Evolutionary conservation across 257 asterid species (phyloP).

Genomic region (Nicotiana otophora): DNA sequence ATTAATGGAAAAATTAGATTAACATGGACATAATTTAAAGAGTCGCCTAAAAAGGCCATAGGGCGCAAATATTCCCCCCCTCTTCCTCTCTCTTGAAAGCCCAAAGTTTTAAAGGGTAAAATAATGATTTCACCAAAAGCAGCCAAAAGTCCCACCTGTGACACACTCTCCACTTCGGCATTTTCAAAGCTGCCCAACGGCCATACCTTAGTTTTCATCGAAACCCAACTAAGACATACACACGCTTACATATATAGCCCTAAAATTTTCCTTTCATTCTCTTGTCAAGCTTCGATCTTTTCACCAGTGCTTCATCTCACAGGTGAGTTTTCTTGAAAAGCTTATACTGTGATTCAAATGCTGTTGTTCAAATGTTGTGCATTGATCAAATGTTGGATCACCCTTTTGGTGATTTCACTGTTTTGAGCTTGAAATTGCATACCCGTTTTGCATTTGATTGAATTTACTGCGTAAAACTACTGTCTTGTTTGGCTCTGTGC

Average conservation of each 20-base stretch:
- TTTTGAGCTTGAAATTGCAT: neutral
- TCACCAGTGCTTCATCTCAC: neutral
- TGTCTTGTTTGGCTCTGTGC: neutral
- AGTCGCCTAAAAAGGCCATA: too few relatives aligned
- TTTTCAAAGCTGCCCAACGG: slow-evolving; percentile 57
- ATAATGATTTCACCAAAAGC: neutral
- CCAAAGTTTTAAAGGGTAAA: neutral
- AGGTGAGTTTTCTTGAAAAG: neutral
- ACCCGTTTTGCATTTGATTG: neutral
- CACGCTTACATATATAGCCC: neutral
- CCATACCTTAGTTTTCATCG: slow-evolving; percentile 59
- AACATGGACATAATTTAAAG: too few relatives aligned
- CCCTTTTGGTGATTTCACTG: neutral
- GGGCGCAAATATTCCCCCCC: too few relatives aligned
- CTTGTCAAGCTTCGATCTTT: neutral
- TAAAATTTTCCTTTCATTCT: neutral
- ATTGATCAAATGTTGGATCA: neutral
- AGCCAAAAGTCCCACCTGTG: slow-evolving; percentile 6
- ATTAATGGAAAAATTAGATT: too few relatives aligned
- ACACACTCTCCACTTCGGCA: slow-evolving; percentile 31
- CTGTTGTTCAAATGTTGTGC: neutral
- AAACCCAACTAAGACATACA: slow-evolving; percentile 14
- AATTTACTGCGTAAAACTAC: neutral
- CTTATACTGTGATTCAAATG: neutral
- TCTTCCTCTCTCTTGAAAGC: neutral